These are phyloP conservation scores for Microbotryum lychnidis-dioicae DNA, from an alignment of 1,284 basidiomycete species.

Conservation along the genomic window DNA sequence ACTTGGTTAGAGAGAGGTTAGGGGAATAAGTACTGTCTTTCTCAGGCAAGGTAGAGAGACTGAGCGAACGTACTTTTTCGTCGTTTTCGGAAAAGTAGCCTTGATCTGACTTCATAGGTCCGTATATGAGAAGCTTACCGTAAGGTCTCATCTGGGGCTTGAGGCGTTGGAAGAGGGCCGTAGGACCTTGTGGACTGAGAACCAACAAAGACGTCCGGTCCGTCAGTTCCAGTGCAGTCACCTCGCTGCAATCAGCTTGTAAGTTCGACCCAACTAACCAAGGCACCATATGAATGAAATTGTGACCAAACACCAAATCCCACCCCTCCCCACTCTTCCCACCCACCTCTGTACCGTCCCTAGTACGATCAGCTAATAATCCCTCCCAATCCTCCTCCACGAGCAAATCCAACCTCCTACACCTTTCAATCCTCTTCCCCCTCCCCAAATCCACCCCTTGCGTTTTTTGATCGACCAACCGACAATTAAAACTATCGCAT, in stretches of 20 bases:
- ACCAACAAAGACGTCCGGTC: too few species aligned
- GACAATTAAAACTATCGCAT: conserved; percentile 7
- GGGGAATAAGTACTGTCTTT: too few species aligned
- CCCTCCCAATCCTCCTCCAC: conserved; percentile 4
- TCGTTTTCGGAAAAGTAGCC: conserved; percentile 19
- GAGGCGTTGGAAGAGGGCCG: conserved; percentile 13
- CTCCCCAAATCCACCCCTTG: not conserved
- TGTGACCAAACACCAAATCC: conserved; percentile 15
- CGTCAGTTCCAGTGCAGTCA: too few species aligned
- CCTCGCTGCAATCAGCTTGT: too few species aligned
- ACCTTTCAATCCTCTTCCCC: not conserved
- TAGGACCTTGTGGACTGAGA: conserved; percentile 16
- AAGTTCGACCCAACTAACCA: conserved; percentile 3
- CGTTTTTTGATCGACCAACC: not conserved
- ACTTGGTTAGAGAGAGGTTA: not conserved
- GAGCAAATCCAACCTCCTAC: conserved; percentile 8
- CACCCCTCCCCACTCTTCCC: not conserved
- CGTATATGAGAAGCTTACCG: conserved; percentile 6
- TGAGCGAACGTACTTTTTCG: conserved; percentile 6
- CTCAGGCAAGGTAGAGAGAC: too few species aligned
- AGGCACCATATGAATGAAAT: conserved; percentile 27
- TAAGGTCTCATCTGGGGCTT: not conserved
- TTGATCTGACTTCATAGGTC: conserved; percentile 15
- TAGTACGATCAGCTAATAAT: not conserved
- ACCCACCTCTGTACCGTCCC: not conserved